A percentile compares a stretch with the other conserved stretches of the same genome.
Conservation (phyloP, 192 early-diverging fungal genomes). For the Neocallimastix lanati region DNA sequence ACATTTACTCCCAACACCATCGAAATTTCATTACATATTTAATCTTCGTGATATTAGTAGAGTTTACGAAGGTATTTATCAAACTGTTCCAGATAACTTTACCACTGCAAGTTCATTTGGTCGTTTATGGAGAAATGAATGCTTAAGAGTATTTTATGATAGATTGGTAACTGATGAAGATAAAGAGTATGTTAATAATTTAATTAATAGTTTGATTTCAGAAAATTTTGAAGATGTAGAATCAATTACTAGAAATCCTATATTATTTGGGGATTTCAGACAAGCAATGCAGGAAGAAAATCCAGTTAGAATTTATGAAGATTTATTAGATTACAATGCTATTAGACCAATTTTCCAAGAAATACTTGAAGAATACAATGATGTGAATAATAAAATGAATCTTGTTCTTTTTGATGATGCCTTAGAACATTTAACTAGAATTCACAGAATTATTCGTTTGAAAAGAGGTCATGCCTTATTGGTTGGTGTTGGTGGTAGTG, state of each 20-base stretch:
- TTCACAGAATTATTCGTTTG: constrained; percentile 32
- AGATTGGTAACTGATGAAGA: constrained; percentile 30
- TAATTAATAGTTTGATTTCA: constrained; percentile 27
- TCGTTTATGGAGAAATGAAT: constrained; percentile 35
- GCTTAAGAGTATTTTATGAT: constrained; percentile 34
- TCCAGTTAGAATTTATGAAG: constrained; percentile 32
- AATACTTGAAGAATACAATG: constrained; percentile 40
- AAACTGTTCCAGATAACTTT: constrained; percentile 34
- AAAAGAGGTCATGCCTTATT: constrained; percentile 33
- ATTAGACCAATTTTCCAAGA: constrained; percentile 38
- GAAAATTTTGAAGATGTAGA: constrained; percentile 41
- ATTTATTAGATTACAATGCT: constrained; percentile 36
- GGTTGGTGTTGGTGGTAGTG: constrained; percentile 41
- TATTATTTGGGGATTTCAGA: constrained; percentile 37
- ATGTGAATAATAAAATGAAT: constrained; percentile 38
- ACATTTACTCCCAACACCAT: constrained; percentile 34
- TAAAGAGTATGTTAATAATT: constrained; percentile 28
- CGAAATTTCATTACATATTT: constrained; percentile 47
- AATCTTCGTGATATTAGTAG: constrained; percentile 41
- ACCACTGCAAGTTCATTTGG: constrained; percentile 23
- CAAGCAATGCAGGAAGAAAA: constrained; percentile 34
- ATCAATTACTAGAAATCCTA: constrained; percentile 28
- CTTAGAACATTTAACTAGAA: constrained; percentile 30
- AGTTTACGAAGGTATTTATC: constrained; percentile 31
- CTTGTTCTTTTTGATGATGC: constrained; percentile 44